Evolutionary conservation across 208 protist species (phyloP).

Genomic region (Trypanosoma conorhini): DNA sequence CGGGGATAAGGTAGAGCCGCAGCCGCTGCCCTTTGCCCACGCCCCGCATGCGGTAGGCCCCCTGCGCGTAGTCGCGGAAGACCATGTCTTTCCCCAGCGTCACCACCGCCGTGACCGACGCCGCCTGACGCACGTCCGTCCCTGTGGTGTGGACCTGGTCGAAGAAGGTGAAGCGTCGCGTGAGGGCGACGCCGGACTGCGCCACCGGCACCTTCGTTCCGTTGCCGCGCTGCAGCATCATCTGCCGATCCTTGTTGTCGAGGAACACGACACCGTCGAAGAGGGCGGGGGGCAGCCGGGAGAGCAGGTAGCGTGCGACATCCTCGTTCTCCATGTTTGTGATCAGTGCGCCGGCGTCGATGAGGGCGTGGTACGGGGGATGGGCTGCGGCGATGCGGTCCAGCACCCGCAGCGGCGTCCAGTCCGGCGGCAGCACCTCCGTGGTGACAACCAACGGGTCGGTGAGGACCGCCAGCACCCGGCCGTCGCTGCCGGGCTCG

Average conservation of each 20-base stretch:
- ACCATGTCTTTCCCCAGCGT: constrained; percentile 97
- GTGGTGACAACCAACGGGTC: constrained; percentile 70
- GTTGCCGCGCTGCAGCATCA: constrained; percentile 92
- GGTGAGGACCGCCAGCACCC: constrained; percentile 92
- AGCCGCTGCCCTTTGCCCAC: constrained; percentile 93
- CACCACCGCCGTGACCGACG: constrained; percentile 89
- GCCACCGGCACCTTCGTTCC: constrained; percentile 79
- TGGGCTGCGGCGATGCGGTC: constrained; percentile 78
- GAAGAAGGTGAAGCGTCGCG: constrained; percentile 93
- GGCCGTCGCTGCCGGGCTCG: constrained; percentile 92
- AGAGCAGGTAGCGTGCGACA: constrained; percentile 88
- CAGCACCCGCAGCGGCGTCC: constrained; percentile 91
- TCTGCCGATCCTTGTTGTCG: constrained; percentile 91
- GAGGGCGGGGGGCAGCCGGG: constrained; percentile 48
- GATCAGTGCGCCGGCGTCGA: constrained; percentile 96
- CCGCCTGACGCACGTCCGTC: constrained; percentile 94
- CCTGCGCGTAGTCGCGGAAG: constrained; percentile 95
- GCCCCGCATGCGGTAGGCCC: constrained; percentile 93
- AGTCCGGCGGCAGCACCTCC: constrained; percentile 72
- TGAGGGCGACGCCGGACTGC: constrained; percentile 92
- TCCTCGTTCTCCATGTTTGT: constrained; percentile 95
- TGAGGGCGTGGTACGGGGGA: constrained; percentile 91
- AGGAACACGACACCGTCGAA: constrained; percentile 96
- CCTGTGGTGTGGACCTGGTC: constrained; percentile 96
- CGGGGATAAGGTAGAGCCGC: constrained; percentile 92